Conservation (phyloP, 2,329 filamentous ascomycete genomes). For the Penicillium sp. region DNA sequence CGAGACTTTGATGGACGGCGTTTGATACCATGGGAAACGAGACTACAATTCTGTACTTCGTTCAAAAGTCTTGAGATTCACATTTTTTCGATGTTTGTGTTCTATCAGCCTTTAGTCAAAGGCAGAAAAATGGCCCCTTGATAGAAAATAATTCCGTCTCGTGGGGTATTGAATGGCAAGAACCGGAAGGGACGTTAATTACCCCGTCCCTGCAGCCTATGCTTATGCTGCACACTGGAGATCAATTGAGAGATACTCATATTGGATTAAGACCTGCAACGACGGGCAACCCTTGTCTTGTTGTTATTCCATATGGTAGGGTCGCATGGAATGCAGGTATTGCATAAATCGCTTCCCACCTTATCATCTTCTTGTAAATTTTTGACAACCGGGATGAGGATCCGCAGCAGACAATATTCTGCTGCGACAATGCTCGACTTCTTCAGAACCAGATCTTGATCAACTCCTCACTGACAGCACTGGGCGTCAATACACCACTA, state of each 20-base stretch:
- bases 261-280: neutral
- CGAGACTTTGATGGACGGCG: conserved; percentile 5
- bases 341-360: conserved; percentile 14
- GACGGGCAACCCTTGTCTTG: neutral
- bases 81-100: neutral
- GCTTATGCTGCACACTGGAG: neutral
- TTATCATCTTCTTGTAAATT: conserved; percentile 17
- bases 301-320: neutral
- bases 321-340: neutral
- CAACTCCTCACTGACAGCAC: conserved; percentile 64
- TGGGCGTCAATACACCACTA: conserved; percentile 61
- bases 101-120: neutral
- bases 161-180: neutral
- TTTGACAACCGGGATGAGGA: conserved; percentile 5
- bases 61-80: conserved; percentile 6
- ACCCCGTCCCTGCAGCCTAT: neutral
- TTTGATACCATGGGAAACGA: conserved; percentile 4
- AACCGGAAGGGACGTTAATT: neutral
- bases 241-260: neutral
- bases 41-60: neutral
- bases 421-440: neutral
- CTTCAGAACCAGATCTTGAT: conserved; percentile 60
- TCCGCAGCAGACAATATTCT: conserved; percentile 6
- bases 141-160: neutral
- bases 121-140: neutral